Evolutionary conservation across 352 stramenopile genomes (phyloP).

Genomic region (Phytophthora syringae): DNA sequence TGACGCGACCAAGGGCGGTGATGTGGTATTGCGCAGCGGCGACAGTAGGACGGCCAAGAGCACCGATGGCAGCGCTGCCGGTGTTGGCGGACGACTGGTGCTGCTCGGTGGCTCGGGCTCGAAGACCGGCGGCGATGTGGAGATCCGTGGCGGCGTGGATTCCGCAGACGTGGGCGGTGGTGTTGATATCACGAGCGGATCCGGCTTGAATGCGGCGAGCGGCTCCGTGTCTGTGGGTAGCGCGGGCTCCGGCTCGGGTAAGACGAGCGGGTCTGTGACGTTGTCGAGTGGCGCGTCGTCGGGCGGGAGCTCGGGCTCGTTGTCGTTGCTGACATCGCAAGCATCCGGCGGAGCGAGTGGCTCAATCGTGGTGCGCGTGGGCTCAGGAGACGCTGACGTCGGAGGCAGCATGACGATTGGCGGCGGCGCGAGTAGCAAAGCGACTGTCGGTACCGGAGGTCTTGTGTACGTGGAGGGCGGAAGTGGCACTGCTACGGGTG

Average conservation of each 20-base stretch:
- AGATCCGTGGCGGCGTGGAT: constrained; percentile 1
- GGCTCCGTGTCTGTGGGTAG: too few relatives aligned
- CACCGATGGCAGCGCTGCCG: too few relatives aligned
- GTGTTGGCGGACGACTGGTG: constrained; percentile 11
- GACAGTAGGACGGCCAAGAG: constrained; percentile 1
- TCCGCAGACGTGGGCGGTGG: constrained; percentile 2
- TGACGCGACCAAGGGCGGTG: constrained; percentile 1
- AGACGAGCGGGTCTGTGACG: too few relatives aligned
- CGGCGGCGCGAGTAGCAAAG: constrained; percentile 20
- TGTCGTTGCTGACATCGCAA: too few relatives aligned
- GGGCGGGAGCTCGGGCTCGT: too few relatives aligned
- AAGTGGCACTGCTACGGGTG: too few relatives aligned
- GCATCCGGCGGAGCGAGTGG: too few relatives aligned
- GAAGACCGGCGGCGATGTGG: neutral
- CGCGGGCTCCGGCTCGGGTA: too few relatives aligned
- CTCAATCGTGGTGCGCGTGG: too few relatives aligned
- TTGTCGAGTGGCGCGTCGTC: too few relatives aligned
- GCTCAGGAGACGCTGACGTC: too few relatives aligned
- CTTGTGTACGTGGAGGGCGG: too few relatives aligned
- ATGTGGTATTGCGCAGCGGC: constrained; percentile 12
- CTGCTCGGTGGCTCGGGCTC: constrained; percentile 19
- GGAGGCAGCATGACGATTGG: constrained; percentile 14
- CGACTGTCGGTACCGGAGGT: neutral
- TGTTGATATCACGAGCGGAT: constrained; percentile 1
- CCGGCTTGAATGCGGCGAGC: neutral